Conservation (phyloP, 345 rosid species). For the Sapria himalayana region DNA sequence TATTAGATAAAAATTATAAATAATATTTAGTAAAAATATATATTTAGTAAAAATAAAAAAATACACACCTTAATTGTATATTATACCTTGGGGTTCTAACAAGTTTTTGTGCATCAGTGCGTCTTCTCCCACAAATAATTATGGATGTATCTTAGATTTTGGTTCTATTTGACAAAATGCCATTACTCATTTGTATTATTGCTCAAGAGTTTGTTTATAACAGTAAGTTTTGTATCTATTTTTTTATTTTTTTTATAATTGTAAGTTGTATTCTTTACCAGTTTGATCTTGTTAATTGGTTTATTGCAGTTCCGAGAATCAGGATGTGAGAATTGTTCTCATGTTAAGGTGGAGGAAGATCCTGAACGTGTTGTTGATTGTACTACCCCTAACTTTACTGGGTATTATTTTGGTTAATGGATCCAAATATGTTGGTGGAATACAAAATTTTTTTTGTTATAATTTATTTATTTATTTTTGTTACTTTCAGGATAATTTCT, state of each 20-base stretch:
- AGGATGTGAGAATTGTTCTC: constrained; percentile 75
- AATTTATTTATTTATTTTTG: neutral
- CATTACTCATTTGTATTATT: too few relatives aligned
- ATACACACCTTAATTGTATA: too few relatives aligned
- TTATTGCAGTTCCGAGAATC: constrained; percentile 40
- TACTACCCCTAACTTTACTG: constrained; percentile 72
- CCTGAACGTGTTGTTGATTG: constrained; percentile 67
- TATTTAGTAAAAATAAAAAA: too few relatives aligned
- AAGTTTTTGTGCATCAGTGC: too few relatives aligned
- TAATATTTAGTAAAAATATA: too few relatives aligned
- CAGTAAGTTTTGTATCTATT: too few relatives aligned
- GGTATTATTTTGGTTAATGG: constrained; percentile 14
- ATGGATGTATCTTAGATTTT: too few relatives aligned
- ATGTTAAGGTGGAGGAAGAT: constrained; percentile 78
- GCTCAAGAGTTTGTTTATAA: too few relatives aligned
- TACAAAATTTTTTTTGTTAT: neutral
- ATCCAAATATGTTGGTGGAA: neutral
- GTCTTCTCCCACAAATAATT: too few relatives aligned
- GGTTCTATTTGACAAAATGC: too few relatives aligned
- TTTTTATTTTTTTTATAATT: neutral
- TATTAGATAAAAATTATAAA: too few relatives aligned
- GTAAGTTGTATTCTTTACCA: neutral
- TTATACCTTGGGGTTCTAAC: too few relatives aligned
- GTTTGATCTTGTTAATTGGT: neutral
- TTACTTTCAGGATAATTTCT: constrained; percentile 46